These are phyloP conservation scores for Blastobotrys mokoenaii DNA, from an alignment of 805 yeast genomes.

Conservation along the genomic window DNA sequence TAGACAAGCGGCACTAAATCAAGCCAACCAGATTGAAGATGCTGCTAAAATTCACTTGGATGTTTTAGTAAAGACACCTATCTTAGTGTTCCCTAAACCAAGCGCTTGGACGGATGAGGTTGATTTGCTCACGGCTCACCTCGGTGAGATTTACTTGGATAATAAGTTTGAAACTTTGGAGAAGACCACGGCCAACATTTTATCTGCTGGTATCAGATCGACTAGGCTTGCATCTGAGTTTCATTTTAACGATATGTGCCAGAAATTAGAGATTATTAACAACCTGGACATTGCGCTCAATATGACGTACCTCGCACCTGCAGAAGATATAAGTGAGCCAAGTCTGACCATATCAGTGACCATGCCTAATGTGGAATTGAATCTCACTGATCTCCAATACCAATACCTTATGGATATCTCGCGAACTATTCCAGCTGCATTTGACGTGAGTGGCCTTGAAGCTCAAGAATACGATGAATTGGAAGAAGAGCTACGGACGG, in stretches of 20 bases:
- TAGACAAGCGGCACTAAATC: conserved; percentile 78
- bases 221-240: conserved; percentile 60
- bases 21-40: conserved; percentile 50
- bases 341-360: conserved; percentile 45
- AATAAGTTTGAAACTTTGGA: conserved; percentile 43
- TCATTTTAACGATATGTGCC: conserved; percentile 35
- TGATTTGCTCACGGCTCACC: conserved; percentile 59
- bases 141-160: conserved; percentile 73
- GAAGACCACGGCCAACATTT: conserved; percentile 38
- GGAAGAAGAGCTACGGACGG: conserved; percentile 18
- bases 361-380: conserved; percentile 54
- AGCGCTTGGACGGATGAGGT: conserved; percentile 32
- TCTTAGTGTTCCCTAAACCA: conserved; percentile 64
- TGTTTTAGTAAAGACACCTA: conserved; percentile 70
- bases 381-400: conserved; percentile 67
- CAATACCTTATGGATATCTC: conserved; percentile 47
- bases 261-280: conserved; percentile 56
- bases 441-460: conserved; percentile 43
- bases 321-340: conserved; percentile 32
- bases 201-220: conserved; percentile 63
- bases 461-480: conserved; percentile 46
- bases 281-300: conserved; percentile 54
- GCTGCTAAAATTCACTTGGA: conserved; percentile 63
- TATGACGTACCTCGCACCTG: conserved; percentile 41
- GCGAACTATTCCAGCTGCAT: conserved; percentile 47